Evolutionary conservation across 495 filamentous ascomycete genomes (phyloP), one percentile per base, ranked within the genome.

Genomic region (Xylaria acuta): DNA sequence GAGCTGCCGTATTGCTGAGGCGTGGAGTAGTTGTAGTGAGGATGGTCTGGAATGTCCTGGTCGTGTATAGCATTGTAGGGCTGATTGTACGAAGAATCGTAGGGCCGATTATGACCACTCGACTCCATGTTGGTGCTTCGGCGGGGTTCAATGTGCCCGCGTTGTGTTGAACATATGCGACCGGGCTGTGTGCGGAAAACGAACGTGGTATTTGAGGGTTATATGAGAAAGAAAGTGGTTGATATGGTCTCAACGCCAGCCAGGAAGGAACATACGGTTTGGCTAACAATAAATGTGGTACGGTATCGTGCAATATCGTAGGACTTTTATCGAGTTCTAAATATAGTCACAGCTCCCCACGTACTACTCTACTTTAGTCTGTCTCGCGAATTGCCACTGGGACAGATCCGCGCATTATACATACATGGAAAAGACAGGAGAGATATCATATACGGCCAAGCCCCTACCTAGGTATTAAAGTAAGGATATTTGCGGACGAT

Each of bases 61-160:
- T 20, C 25, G 40, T 65, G 27, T 16, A 34, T 27, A 5, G 41
- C 38, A 20, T 65, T 41, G 41, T 65, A 65, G 38, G 63, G 40
- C 63, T 64, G 62, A 22, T 60, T 36, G 32, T 60, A 38, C 14
- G 30, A 16, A 3, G 11, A 14, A 2, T 41, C 40, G 11, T 41
- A 41, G 41, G 41, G 41, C 41, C 18, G 58, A 20, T 60, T 36
- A 22, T 60, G 58, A 60, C 58, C 58, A 60, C 18, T 60, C 18
- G 58, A 36, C 32, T 60, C 58, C 58, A 60, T 60, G 18, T n/a
- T 12, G 53, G 34, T 38, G 6, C 58, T 60, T 22, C 2, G 47
- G n/a, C 47, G 20, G 51, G 51, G 51, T 9, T 60, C 25, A n/a
- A 36, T 34, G 14, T 60, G 20, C 30, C 58, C 2, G 58, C 58